Conservation (phyloP, 495 filamentous ascomycete genomes). For the Ascodesmis nigricans region DNA sequence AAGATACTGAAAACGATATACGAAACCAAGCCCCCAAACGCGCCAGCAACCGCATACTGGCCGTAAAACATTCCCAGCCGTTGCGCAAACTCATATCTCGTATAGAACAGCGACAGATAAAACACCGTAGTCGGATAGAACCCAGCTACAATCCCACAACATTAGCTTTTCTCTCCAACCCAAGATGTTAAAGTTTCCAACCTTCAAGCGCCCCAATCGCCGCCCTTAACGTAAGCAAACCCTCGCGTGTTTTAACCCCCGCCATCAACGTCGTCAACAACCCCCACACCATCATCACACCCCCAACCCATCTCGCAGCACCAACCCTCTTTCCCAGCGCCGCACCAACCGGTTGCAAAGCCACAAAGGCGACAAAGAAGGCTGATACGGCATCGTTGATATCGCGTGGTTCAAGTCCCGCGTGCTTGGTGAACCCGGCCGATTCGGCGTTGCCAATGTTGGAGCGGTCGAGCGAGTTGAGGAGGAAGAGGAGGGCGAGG, state of each 20-base stretch:
- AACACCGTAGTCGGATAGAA: slow-evolving; percentile 33
- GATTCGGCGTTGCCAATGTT: slow-evolving; percentile 35
- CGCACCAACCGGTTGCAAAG: slow-evolving; percentile 33
- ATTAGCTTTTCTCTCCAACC: slow-evolving; percentile 12
- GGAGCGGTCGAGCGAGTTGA: slow-evolving; percentile 31
- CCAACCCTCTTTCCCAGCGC: slow-evolving; percentile 33
- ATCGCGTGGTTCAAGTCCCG: slow-evolving; percentile 26
- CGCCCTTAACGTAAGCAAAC: slow-evolving; percentile 25
- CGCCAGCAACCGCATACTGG: slow-evolving; percentile 35
- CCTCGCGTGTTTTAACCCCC: slow-evolving; percentile 23
- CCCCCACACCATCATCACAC: slow-evolving; percentile 34
- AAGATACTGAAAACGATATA: slow-evolving; percentile 24
- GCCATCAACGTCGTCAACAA: slow-evolving; percentile 26
- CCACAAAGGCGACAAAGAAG: slow-evolving; percentile 36
- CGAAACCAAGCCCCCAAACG: slow-evolving; percentile 30
- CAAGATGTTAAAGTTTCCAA: slow-evolving; percentile 3
- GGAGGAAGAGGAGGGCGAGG: slow-evolving; percentile 30
- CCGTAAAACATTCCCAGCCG: slow-evolving; percentile 34
- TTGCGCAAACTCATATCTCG: slow-evolving; percentile 31
- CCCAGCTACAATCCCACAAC: slow-evolving; percentile 24
- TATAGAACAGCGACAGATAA: slow-evolving; percentile 34
- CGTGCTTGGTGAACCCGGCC: slow-evolving; percentile 29
- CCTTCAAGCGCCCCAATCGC: slow-evolving; percentile 25
- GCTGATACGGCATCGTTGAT: slow-evolving; percentile 32
- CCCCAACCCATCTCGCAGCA: slow-evolving; percentile 31